Evolutionary conservation across 2,329 filamentous ascomycete genomes (phyloP).

Genomic region (Aplosporella prunicola): DNA sequence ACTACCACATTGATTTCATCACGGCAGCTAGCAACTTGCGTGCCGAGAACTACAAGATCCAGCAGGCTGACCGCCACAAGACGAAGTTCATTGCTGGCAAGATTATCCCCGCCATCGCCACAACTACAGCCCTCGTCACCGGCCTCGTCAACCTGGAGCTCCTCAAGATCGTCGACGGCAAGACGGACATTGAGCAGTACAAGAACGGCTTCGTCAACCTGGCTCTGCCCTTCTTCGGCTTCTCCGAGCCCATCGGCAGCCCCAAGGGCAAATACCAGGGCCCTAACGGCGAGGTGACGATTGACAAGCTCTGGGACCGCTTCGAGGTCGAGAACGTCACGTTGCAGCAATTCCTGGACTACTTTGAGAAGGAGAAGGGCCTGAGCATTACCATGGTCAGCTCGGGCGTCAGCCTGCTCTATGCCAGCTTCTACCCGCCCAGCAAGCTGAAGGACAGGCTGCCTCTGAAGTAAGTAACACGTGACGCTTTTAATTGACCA

Average conservation of each 20-base stretch:
- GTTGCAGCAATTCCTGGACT: conserved; percentile 69
- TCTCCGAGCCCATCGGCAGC: conserved; percentile 91
- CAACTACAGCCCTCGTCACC: conserved; percentile 90
- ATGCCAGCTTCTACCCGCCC: conserved; percentile 82
- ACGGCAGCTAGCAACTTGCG: conserved; percentile 93
- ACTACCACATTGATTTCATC: conserved; percentile 98
- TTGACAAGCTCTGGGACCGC: conserved; percentile 97
- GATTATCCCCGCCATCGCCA: conserved; percentile 97
- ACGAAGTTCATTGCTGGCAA: conserved; percentile 99
- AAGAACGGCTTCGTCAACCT: conserved; percentile 99
- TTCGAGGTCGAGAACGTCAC: conserved; percentile 87
- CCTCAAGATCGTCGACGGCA: conserved; percentile 94
- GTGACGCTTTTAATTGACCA: background rate
- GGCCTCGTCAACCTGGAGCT: conserved; percentile 87
- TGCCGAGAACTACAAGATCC: conserved; percentile 96
- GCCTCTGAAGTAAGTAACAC: conserved; percentile 51
- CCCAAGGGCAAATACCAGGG: conserved; percentile 86
- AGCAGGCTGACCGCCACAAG: conserved; percentile 85
- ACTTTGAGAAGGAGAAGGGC: conserved; percentile 74
- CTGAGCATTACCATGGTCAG: conserved; percentile 85
- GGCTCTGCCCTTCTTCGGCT: conserved; percentile 93
- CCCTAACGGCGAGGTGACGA: conserved; percentile 62
- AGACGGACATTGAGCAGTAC: conserved; percentile 95
- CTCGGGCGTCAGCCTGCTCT: conserved; percentile 91
- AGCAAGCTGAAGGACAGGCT: conserved; percentile 77